phyloP scores from a whole-genome alignment of 306 rosid genomes.

The Geum urbanum region DNA sequence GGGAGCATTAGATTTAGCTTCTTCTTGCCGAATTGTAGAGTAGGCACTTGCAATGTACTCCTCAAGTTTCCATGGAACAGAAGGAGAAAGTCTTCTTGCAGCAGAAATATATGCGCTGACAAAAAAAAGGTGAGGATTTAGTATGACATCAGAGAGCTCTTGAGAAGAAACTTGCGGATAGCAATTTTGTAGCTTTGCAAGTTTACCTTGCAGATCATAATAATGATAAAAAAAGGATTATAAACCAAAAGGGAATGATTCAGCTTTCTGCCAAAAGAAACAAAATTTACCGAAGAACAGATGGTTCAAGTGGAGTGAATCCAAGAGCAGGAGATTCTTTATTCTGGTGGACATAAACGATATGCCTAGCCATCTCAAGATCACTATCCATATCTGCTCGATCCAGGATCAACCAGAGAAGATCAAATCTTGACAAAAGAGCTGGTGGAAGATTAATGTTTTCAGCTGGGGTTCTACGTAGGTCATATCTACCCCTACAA shows the following conservation, averaged over 20 bases:
- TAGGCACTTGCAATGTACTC: conserved; percentile 95
- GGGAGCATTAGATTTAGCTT: conserved; percentile 79
- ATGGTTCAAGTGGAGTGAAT: conserved; percentile 91
- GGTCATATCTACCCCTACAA: conserved; percentile 96
- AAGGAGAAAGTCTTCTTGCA: conserved; percentile 89
- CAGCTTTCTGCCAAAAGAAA: conserved; percentile 10
- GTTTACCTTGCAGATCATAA: not conserved
- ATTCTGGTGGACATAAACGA: conserved; percentile 89
- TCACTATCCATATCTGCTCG: conserved; percentile 97
- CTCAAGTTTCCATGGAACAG: conserved; percentile 73
- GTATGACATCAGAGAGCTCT: conserved; percentile 9
- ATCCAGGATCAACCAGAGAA: conserved; percentile 95
- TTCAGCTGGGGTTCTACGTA: conserved; percentile 96
- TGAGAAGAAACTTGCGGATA: not conserved
- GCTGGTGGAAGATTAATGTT: conserved; percentile 98
- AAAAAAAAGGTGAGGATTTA: conserved; percentile 8
- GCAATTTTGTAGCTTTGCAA: not conserved
- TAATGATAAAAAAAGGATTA: not conserved
- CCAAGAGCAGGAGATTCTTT: conserved; percentile 91
- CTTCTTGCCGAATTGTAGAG: conserved; percentile 89
- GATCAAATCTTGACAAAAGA: conserved; percentile 89
- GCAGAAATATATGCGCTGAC: conserved; percentile 84
- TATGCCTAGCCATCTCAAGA: conserved; percentile 98
- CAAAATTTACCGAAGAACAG: conserved; percentile 77
- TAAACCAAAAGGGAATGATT: conserved; percentile 12